These are phyloP conservation scores for Leccinum insigne DNA, from an alignment of 1,284 basidiomycete species.

Conservation along the genomic window DNA sequence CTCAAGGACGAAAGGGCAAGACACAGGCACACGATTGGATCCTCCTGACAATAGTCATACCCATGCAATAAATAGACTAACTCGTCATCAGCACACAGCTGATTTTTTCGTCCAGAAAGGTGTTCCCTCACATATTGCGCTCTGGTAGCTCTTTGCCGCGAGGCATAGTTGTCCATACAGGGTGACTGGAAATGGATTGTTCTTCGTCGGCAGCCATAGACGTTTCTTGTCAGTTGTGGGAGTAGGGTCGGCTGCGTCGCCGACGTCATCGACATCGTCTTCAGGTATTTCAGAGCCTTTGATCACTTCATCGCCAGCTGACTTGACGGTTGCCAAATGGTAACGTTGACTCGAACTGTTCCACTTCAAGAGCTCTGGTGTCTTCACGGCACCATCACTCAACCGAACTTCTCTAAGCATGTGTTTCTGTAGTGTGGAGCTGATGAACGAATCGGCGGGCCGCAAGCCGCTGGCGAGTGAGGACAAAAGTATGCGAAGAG, in stretches of 20 bases:
- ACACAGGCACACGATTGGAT: conserved; percentile 84
- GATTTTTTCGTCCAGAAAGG: background rate
- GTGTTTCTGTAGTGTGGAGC: conserved; percentile 78
- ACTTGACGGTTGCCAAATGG: conserved; percentile 32
- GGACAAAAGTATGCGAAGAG: conserved; percentile 71
- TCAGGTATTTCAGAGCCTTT: conserved; percentile 29
- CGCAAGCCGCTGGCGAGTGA: conserved; percentile 67
- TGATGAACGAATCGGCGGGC: conserved; percentile 74
- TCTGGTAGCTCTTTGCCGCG: conserved; percentile 85
- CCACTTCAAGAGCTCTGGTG: conserved; percentile 60
- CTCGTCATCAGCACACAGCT: background rate
- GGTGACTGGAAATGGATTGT: conserved; percentile 73
- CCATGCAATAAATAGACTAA: conserved; percentile 88
- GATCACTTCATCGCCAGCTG: conserved; percentile 26
- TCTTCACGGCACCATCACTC: conserved; percentile 60
- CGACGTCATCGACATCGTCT: conserved; percentile 32
- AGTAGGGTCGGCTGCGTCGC: conserved; percentile 13
- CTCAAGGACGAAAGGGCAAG: conserved; percentile 83
- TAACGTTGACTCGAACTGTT: conserved; percentile 55
- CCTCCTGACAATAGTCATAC: conserved; percentile 80
- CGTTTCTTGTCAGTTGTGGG: conserved; percentile 33
- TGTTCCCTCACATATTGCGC: conserved; percentile 77
- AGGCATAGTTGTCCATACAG: conserved; percentile 91
- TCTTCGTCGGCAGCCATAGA: conserved; percentile 59
- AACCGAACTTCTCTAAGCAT: conserved; percentile 75